Evolutionary conservation across 2,329 filamentous ascomycete species (phyloP), one percentile per base, ranked within the genome.

Genomic region (Leptosphaerulina australis): DNA sequence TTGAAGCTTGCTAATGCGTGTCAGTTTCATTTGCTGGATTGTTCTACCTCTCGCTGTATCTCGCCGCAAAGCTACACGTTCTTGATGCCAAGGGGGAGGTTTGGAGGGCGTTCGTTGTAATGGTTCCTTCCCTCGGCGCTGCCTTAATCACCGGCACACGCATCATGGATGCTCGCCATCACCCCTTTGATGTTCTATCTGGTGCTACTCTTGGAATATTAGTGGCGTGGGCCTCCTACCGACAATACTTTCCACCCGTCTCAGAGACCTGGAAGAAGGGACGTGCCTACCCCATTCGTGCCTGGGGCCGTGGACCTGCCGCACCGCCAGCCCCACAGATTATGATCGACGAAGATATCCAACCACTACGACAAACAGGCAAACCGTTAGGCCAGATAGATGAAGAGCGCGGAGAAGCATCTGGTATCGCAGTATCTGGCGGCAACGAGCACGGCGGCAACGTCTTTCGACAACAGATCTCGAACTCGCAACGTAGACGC

Each of bases 141-240:
- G 75, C 76, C 9, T 74, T 84, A 31, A 76, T 85, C 44, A 80
- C 82, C 5, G 78, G 81, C 28, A 79, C 79, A 11, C 78, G 82
- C 34, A 84, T 84, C 48, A 84, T 84, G 82, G 82, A 85, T 58
- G 81, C 81, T 17, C 77, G 82, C 12, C 82, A 85, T 50, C 82
- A 85, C 58, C 81, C 82, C 0, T 84, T 85, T 64, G 82, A 85
- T 56, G 82, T 85, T 22, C 74, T 85, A 30, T 79, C 77, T 10
- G 82, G 82, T 7, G 80, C 78, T 1, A 56, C 79, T 8, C 69
- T 85, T 2, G 82, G 82, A 3, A 73, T 83, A 14, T 57, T 78
- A 24, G 78, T 78, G 29, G 81, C 80, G 7, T 81, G 75, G 70
- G 72, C 75, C 22, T 72, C 81, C 1, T 85, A 84, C 59, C 75